phyloP scores from a whole-genome alignment of 352 stramenopile genomes.

The Albugo laibachii region DNA sequence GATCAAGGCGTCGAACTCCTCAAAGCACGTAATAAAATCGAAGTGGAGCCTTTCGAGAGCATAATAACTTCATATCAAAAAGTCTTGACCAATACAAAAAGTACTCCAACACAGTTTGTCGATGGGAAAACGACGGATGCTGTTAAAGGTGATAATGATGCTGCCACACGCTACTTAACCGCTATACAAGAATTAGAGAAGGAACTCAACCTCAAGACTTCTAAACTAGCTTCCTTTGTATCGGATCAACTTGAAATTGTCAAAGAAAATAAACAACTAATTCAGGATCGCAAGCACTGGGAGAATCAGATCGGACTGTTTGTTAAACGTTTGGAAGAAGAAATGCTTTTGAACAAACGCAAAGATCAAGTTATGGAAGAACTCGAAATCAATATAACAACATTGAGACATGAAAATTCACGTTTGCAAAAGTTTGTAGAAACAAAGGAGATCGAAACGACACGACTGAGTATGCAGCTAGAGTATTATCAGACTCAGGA shows the following conservation, averaged over 20 bases:
- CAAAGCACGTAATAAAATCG: constrained; percentile 33
- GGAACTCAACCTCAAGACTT: constrained; percentile 48
- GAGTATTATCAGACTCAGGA: constrained; percentile 24
- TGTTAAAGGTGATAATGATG: neutral
- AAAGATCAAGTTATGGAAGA: constrained; percentile 53
- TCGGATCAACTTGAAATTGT: constrained; percentile 44
- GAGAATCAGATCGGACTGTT: constrained; percentile 28
- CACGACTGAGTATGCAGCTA: constrained; percentile 18
- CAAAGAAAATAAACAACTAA: constrained; percentile 48
- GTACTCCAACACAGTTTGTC: neutral
- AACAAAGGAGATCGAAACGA: constrained; percentile 20
- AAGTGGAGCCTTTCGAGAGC: constrained; percentile 31
- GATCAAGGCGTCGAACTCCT: constrained; percentile 26
- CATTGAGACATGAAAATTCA: constrained; percentile 33
- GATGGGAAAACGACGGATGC: constrained; percentile 11
- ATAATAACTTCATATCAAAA: constrained; percentile 52
- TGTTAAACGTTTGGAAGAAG: constrained; percentile 34
- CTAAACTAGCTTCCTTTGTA: constrained; percentile 22
- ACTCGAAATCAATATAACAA: constrained; percentile 22
- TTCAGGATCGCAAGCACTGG: constrained; percentile 41
- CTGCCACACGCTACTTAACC: constrained; percentile 24
- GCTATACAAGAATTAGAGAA: constrained; percentile 49
- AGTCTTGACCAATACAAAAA: constrained; percentile 16
- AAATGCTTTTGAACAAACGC: constrained; percentile 32
- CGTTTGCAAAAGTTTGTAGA: constrained; percentile 28